Base-by-base conservation (phyloP, 2,329 filamentous ascomycete species). In the Hypoxylon rubiginosum region DNA sequence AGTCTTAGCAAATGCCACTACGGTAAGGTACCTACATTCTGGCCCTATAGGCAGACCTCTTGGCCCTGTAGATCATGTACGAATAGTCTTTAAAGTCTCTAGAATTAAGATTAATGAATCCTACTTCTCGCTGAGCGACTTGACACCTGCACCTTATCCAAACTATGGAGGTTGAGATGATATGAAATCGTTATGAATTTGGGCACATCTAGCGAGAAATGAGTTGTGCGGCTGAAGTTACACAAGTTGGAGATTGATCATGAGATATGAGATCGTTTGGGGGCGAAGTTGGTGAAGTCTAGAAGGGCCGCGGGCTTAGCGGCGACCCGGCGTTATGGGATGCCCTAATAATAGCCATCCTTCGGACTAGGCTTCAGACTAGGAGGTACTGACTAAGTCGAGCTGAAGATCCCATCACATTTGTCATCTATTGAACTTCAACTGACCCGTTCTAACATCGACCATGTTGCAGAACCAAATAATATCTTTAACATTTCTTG, bases 221-320 rank as follows among this genome's bases (percentile, higher is more conserved):
- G n/a, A n/a, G 17, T 39, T 21, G 19, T 55, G 54, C 50, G 41
- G 55, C 54, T 58, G 21, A 55, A n/a, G 21, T 9, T 15, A 49
- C 13, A 15, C 10, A 21, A 5, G 15, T 15, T 3, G n/a, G 26
- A 6, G 9, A 30, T 49, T 10, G 48, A 59, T 66, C 49, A 34
- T 26, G 43, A 59, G 30, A 43, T 63, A 24, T 19, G 41, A 43
- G 9, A n/a, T 36, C 34, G 6, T 54, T 49, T 58, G 58, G 46
- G 55, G 55, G 48, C 19, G 30, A 34, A 34, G 46, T 10, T 4
- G n/a, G 41, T 9, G 15, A 28, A 21, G 58, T 48, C 24, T 3
- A n/a, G n/a, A 45, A 4, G 10, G 8, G 46, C 5, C 10, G 4
- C 3, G 46, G 46, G 46, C 26, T 50, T 17, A 49, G 46, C 24